These are phyloP conservation scores for Cucurbita moschata DNA, from an alignment of 306 rosid genomes.

Conservation along the genomic window DNA sequence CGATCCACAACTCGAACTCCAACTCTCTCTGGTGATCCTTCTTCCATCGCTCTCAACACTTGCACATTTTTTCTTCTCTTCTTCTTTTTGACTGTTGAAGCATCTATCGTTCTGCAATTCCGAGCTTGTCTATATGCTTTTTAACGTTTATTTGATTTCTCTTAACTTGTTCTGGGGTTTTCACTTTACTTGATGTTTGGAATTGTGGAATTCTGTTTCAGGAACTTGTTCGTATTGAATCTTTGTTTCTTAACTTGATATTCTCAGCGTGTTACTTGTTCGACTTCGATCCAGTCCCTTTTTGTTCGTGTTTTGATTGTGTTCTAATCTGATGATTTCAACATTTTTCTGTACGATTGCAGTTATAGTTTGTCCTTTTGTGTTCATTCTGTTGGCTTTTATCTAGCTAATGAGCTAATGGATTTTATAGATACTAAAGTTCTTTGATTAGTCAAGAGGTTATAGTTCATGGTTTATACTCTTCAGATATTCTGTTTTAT, in stretches of 20 bases:
- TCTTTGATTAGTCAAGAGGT: background rate
- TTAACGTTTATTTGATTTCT: background rate
- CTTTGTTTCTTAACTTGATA: background rate
- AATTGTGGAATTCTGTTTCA: background rate
- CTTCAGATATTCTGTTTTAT: background rate
- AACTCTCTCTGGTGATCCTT: background rate
- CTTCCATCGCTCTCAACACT: background rate
- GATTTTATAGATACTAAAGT: background rate
- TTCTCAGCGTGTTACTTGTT: background rate
- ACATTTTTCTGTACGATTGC: background rate
- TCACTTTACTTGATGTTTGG: background rate
- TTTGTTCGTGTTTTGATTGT: background rate
- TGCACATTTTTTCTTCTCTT: too few relatives aligned
- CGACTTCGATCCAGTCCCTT: background rate
- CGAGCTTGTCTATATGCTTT: background rate
- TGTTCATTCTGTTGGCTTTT: background rate
- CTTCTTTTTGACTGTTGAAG: background rate
- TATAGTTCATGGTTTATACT: background rate
- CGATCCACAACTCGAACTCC: background rate
- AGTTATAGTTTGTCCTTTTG: background rate
- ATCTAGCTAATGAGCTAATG: background rate
- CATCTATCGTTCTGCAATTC: background rate
- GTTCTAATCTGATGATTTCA: background rate
- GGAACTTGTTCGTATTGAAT: background rate
- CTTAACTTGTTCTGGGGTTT: background rate